Evolutionary conservation across 2,329 filamentous ascomycete genomes (phyloP), one percentile per base, ranked within the genome.

Genomic region (Talaromyces albobiverticillius): DNA sequence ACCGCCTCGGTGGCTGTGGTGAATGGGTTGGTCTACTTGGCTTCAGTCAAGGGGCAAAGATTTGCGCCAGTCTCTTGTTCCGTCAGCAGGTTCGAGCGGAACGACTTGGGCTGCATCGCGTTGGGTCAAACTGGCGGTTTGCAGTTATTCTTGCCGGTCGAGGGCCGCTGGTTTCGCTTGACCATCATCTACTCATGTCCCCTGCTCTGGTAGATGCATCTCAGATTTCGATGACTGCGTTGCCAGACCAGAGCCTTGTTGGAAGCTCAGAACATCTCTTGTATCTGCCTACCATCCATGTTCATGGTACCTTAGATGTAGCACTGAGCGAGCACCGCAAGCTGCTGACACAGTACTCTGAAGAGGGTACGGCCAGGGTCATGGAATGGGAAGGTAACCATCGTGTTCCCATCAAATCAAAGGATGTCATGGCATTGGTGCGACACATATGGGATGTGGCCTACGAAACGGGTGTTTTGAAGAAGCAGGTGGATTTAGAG

Each of bases 321-420:
- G 83, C 83, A 0, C 62, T 90, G 23, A 71, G 81, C 56, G 69
- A 82, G 42, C 86, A 89, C 64, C 71, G 78, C 53, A 72, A 77
- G 64, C 62, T 86, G 60, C 63, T 83, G 49, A 67, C 81, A 6
- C 69, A 80, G 51, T 90, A 86, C 66, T 88, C 84, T 63, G 76
- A 82, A 47, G 64, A 73, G 9, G 78, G 75, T 0, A 82, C 73
- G 3, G 72, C 79, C 4, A 77, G 70, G 40, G 58, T 90, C 41
- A 67, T 92, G 1, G 85, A 90, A 67, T 92, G 88, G 89, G 81
- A 89, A 54, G 88, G 87, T 0, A 79, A 77, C 1, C 89, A 93
- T 67, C 73, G 88, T 8, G 75, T 93, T 45, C 86, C 88, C 2
- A 79, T 92, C 56, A 89, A 88, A 74, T 76, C 72, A 16, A 72